Evolutionary conservation across 2,329 filamentous ascomycete genomes (phyloP).

Genomic region (Aspergillus carbonarius): DNA sequence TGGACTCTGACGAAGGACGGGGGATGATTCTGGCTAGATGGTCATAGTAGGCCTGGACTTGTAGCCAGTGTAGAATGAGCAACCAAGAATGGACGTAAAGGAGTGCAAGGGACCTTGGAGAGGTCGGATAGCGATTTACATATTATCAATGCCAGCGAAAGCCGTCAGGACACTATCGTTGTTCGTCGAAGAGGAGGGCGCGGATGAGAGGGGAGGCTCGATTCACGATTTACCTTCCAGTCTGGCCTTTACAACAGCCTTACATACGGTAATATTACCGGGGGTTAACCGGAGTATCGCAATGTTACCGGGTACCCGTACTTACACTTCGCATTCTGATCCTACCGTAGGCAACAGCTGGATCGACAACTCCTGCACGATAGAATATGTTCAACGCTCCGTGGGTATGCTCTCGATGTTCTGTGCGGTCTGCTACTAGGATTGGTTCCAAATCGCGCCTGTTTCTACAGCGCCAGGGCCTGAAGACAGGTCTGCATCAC

Average conservation of each 20-base stretch:
- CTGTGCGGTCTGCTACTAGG: constrained; percentile 40
- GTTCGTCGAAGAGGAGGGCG: not conserved
- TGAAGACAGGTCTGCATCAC: constrained; percentile 32
- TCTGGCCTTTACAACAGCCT: constrained; percentile 38
- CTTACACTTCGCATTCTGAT: not conserved
- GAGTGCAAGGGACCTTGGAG: not conserved
- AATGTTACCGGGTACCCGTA: not conserved
- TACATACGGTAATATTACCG: constrained; percentile 13
- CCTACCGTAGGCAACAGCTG: not conserved
- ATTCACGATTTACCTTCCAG: constrained; percentile 19
- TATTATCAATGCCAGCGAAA: constrained; percentile 5
- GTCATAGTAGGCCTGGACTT: not conserved
- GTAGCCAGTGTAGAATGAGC: not conserved
- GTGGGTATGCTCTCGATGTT: constrained; percentile 51
- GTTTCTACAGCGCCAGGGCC: constrained; percentile 22
- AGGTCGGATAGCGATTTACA: constrained; percentile 15
- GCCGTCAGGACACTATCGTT: not conserved
- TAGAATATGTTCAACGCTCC: constrained; percentile 40
- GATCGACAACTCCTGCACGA: not conserved
- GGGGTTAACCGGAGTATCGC: not conserved
- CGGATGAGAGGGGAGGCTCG: not conserved
- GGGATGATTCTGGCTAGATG: not conserved
- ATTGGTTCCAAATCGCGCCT: constrained; percentile 28
- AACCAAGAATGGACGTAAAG: not conserved
- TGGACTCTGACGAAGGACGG: constrained; percentile 6